These are phyloP conservation scores for Apiospora sp. DNA, from an alignment of 2,329 filamentous ascomycete genomes.

Conservation along the genomic window DNA sequence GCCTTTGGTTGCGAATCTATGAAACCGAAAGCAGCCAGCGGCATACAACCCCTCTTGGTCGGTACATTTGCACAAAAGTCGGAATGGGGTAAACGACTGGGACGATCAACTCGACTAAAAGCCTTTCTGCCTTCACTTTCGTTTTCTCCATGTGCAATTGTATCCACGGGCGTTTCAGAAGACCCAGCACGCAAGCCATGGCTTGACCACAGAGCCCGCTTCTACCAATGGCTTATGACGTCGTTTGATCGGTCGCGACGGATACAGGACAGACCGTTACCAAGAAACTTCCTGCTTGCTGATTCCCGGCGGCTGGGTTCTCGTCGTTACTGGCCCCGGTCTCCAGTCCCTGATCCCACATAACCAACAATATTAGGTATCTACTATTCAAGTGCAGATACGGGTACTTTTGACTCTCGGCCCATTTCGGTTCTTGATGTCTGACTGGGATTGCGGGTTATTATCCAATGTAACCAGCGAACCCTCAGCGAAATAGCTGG, in stretches of 20 bases:
- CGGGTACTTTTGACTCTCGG: neutral
- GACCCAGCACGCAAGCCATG: neutral
- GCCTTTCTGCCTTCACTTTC: neutral
- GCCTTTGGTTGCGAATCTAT: neutral
- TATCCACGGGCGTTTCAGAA: neutral
- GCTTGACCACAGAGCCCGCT: neutral
- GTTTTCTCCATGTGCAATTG: neutral
- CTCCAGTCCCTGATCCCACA: neutral
- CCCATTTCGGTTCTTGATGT: neutral
- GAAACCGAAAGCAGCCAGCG: too few relatives aligned
- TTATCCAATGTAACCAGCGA: constrained; percentile 3
- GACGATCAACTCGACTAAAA: constrained; percentile 9
- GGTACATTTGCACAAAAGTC: neutral
- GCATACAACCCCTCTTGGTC: neutral
- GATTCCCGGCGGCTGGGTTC: neutral
- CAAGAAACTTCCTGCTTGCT: neutral
- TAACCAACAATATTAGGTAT: neutral
- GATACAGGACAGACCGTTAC: neutral
- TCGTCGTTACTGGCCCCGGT: constrained; percentile 3
- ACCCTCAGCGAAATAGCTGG: neutral
- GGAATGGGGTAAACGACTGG: constrained; percentile 3
- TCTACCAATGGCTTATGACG: constrained; percentile 6
- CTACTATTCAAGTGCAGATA: neutral
- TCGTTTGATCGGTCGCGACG: neutral
- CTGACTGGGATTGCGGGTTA: neutral